These are phyloP conservation scores for Prosopis cineraria DNA, from an alignment of 306 rosid genomes.

Conservation along the genomic window DNA sequence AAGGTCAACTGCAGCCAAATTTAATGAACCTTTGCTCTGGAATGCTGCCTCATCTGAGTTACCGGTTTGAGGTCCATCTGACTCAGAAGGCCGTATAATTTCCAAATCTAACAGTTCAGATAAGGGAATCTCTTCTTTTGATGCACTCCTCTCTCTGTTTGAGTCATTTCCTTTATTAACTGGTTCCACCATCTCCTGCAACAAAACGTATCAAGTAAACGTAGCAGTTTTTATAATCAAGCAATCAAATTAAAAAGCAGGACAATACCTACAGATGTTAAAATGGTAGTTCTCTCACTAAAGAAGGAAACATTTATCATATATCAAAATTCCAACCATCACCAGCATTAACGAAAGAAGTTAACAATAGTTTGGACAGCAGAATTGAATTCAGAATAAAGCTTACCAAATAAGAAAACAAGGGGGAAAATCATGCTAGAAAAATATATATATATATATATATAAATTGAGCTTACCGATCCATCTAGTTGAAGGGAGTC, in stretches of 20 bases:
- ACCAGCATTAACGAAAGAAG: conserved; percentile 21
- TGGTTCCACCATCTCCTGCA: conserved; percentile 70
- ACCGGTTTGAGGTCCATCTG: conserved; percentile 45
- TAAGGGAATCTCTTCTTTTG: conserved; percentile 60
- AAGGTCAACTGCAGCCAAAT: conserved; percentile 63
- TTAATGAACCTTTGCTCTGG: conserved; percentile 49
- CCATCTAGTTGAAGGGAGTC: conserved; percentile 68
- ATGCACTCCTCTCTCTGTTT: conserved; percentile 45
- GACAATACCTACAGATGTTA: neutral
- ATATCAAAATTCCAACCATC: neutral
- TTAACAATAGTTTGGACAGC: neutral
- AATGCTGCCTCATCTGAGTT: conserved; percentile 34
- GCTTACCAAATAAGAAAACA: neutral
- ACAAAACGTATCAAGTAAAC: conserved; percentile 34
- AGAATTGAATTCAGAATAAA: conserved; percentile 10
- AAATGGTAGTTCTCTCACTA: neutral
- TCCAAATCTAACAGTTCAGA: conserved; percentile 75
- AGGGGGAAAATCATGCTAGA: neutral
- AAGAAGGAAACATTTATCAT: neutral
- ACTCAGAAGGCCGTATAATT: conserved; percentile 72
- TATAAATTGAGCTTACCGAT: conserved; percentile 76
- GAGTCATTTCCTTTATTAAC: conserved; percentile 45
- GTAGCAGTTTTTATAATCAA: conserved; percentile 2
- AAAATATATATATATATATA: too few relatives aligned
- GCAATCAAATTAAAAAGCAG: neutral